These are phyloP conservation scores for Xanthoconium purpureum DNA, from an alignment of 768 basidiomycete genomes.

Conservation along the genomic window DNA sequence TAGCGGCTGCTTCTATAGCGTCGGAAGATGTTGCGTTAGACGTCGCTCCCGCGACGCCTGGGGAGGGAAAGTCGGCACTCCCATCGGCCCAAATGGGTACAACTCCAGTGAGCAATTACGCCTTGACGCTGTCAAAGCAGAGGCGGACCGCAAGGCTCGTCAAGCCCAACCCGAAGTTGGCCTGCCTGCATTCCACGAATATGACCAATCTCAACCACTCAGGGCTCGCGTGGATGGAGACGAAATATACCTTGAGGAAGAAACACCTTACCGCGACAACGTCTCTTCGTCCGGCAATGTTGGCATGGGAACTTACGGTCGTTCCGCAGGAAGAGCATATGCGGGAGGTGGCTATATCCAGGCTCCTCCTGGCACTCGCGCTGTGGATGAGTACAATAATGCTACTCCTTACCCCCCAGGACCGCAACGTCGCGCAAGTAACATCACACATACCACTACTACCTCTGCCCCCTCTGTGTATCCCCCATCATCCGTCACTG, in stretches of 20 bases:
- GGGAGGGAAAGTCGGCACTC: slow-evolving; percentile 33
- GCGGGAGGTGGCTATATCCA: slow-evolving; percentile 62
- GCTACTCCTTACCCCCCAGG: slow-evolving; percentile 44
- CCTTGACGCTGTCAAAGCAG: slow-evolving; percentile 82
- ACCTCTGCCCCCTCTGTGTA: slow-evolving; percentile 39
- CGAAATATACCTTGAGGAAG: slow-evolving; percentile 53
- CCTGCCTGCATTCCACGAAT: slow-evolving; percentile 72
- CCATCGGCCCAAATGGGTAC: slow-evolving; percentile 34
- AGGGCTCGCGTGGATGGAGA: slow-evolving; percentile 57
- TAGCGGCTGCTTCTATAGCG: slow-evolving; percentile 81
- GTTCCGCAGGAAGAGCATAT: slow-evolving; percentile 34
- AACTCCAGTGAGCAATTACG: slow-evolving; percentile 59
- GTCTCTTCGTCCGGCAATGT: slow-evolving; percentile 20
- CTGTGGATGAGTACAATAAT: slow-evolving; percentile 74
- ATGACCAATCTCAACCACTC: slow-evolving; percentile 58
- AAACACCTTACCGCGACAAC: slow-evolving; percentile 35
- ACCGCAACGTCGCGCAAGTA: slow-evolving; percentile 40
- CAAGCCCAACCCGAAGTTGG: slow-evolving; percentile 61
- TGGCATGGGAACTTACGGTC: slow-evolving; percentile 30
- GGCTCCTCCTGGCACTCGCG: slow-evolving; percentile 59
- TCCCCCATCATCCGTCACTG: slow-evolving; percentile 30
- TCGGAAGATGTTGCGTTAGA: slow-evolving; percentile 83
- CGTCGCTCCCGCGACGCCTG: slow-evolving; percentile 46
- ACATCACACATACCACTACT: slow-evolving; percentile 39
- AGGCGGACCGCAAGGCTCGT: slow-evolving; percentile 76